Evolutionary conservation across 176 grass and related monocot species (phyloP).

Genomic region (Oryza coarctata): DNA sequence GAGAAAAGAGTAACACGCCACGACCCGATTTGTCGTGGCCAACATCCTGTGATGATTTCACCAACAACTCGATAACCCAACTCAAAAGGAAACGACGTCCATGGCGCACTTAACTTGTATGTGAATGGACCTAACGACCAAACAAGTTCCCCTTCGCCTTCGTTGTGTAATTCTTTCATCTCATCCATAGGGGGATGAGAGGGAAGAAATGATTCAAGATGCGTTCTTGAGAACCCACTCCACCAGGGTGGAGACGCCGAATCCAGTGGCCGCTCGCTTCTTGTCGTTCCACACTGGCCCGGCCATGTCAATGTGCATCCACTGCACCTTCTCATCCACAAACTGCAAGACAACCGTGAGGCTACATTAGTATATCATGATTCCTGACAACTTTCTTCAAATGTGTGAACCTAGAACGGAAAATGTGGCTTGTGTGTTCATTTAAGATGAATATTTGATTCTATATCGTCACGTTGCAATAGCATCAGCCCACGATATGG

Average conservation of each 20-base stretch:
- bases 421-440: background rate
- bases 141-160: too few species aligned
- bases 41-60: background rate
- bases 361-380: background rate
- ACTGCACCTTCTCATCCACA: slow-evolving; percentile 95
- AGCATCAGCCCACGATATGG: background rate
- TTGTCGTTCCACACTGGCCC: slow-evolving; percentile 94
- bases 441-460: background rate
- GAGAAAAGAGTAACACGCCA: background rate
- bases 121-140: background rate
- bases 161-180: too few species aligned
- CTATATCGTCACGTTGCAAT: background rate
- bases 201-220: slow-evolving; percentile 29
- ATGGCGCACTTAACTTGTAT: background rate
- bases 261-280: slow-evolving; percentile 79
- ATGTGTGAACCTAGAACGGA: background rate
- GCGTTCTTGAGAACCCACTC: slow-evolving; percentile 99
- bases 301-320: slow-evolving; percentile 98
- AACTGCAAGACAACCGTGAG: slow-evolving; percentile 43
- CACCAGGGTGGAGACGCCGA: slow-evolving; percentile 87
- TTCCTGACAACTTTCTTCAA: background rate
- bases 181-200: background rate
- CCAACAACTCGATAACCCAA: background rate
- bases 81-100: background rate
- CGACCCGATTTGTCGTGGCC: background rate